Evolutionary conservation across 805 yeast genomes (phyloP), one percentile per base, ranked within the genome.

Genomic region (Wickerhamomyces rabaulensis): DNA sequence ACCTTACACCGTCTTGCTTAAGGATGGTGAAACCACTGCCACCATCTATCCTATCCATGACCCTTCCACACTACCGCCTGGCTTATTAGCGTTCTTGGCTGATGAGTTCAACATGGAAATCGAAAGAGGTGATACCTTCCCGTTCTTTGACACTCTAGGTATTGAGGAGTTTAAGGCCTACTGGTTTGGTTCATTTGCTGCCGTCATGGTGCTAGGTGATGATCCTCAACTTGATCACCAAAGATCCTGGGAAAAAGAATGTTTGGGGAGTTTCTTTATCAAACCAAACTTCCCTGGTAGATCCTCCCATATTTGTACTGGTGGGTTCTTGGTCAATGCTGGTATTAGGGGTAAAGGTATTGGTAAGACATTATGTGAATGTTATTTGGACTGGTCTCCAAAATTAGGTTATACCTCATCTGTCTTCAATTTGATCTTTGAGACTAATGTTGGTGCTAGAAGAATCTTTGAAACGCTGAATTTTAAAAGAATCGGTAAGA

Each of bases 31-130:
- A 54, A 90, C 97, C 2, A 80, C 91, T 0, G 97, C 97, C 2
- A 91, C 97, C 4, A 83, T 94, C 49, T 89, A 88, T 60, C 98
- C 99, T 4, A 78, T 92, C 13, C 75, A 80, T 48, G 76, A 79
- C 25, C 73, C 82, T 0, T 74, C 74, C 22, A 80, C 82, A 47
- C 69, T 92, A 12, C 98, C 98, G 0, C 77, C 79, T 2, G 92
- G 89, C 0, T 70, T 92, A 23, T 64, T 89, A 36, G 84, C 86
- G 17, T 91, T 92, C 60, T 63, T 92, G 38, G 80, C 92, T 51
- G 97, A 91, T 62, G 98, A 94, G 66, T 87, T 87, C 68, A 92
- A 92, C 64, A 84, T 86, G 81, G 99, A 92, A 62, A 80, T 92
- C 21, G 91, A 84, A 50, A 74, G 88, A 39, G 97, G 97, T 33